Base-by-base conservation (phyloP, 2,329 filamentous ascomycete genomes). In the Sporothrix brunneoviolacea region DNA sequence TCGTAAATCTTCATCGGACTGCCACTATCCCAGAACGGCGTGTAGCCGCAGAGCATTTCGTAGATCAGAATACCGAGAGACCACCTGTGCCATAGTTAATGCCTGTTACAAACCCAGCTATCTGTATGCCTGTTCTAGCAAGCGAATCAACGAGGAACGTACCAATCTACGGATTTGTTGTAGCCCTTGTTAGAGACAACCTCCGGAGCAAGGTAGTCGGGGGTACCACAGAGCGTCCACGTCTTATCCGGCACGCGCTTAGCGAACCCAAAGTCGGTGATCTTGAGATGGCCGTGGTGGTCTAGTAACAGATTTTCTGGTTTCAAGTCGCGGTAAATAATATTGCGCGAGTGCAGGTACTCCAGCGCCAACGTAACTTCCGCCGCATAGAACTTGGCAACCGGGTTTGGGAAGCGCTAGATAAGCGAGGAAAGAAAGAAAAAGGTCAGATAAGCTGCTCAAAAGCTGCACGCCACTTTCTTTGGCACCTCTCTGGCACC, bases 161-260 rank as follows among this genome's bases (percentile, higher is more conserved):
- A 96, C 93, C 93, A 98, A 67, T 98, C 93, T 16, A 98, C 93
- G 36, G 91, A 96, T 69, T 97, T 98, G 75, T 98, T 98, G 75
- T 98, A 98, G 48, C 93, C 93, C 71, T 97, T 97, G 68, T 91
- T 96, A 54, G 90, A 91, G n/a, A 98, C 93, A 13, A 98, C 93
- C 70, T 98, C 93, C 0, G 93, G 93, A 1, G 93, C 93, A 32
- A 98, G 80, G 66, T 98, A 98, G 69, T 98, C 93, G 7, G 93
- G 93, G 12, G 93, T 98, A 54, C 93, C 93, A 65, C 93, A 98
- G 37, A 98, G 78, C 22, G 93, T 98, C 93, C 93, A 98, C 37
- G 93, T 98, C 70, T 97, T 97, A 75, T 98, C 93, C 15, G 91
- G 91, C 22, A 98, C 93, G 59, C 91, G 88, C 74, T 98, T 98